Base-by-base conservation (phyloP, 768 basidiomycete species). In the Dendrothele bispora region DNA sequence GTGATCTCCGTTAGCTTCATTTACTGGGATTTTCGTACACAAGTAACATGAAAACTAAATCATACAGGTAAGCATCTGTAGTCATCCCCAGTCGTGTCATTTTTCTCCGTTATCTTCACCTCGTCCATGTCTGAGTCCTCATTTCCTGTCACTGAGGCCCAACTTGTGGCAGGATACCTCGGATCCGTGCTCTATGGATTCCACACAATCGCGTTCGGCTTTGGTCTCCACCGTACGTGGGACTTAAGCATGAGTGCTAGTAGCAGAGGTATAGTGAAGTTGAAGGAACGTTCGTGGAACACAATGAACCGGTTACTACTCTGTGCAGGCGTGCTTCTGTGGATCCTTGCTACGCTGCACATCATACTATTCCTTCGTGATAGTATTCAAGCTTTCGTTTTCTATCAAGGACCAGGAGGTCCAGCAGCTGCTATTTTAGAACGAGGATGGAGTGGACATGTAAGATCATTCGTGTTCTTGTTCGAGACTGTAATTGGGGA, bases 371-470 rank as follows among this genome's bases (percentile, higher is more conserved):
- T 8, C 12, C 14, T 42, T 11, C 8, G 8, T 21, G 21, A 10
- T 42, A 21, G 12, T 20, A 21, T 42, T 27, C 37, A 49, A 37
- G 50, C 55, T 5, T 56, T 58, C 37, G 49, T 54, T 10, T 46
- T 51, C 35, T 47, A 20, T 32, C 43, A 27, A 12, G 51, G 49
- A 22, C 51, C 36, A 12, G 49, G 46, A 26, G 56, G 46, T 5
- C 37, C 55, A 15, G 24, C 40, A 8, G 46, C 4, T 20, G 39
- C 37, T 14, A 14, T 39, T 14, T 11, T 18, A 8, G 20, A 8
- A 8, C 10, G 37, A 39, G 37, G 8, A 10, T 14, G 14, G 37
- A 8, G 11, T 21, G 37, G 37, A 11, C 10, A 39, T 39, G 8
- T 39, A 8, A 39, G 37, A 21, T 14, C 37, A 21, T 8, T 18